Evolutionary conservation across 1,284 basidiomycete species (phyloP), one percentile per base, ranked within the genome.

Genomic region (Trichosporon coremiiforme): DNA sequence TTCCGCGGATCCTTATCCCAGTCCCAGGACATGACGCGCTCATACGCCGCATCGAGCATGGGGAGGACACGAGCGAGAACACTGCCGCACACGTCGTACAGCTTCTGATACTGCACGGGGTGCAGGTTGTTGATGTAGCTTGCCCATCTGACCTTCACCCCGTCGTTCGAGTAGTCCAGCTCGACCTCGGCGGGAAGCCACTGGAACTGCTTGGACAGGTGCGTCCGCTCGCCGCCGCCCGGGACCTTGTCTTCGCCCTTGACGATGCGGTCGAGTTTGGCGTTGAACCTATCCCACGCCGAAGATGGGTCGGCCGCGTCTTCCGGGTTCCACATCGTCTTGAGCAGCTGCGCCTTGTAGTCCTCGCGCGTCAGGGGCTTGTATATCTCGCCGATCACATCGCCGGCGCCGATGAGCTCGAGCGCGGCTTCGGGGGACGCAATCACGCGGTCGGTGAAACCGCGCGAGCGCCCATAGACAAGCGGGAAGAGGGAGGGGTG

Each of bases 71-170:
- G 29, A 2, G 29, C 20, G 10, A 55, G 47, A 9, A 66, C 29
- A 1, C 20, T 29, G 17, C 47, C 65, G 31, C 60, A 22, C 25
- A 25, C 41, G 8, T 12, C 20, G 66, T 67, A 67, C 45, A 68
- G 66, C 50, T 22, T 66, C 17, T 12, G 17, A 60, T 70, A 35
- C n/a, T 64, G 0, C 0, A 62, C 63, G 2, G 69, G 69, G 63
- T 70, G 69, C 31, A 65, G 38, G 55, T 70, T 70, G 63, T 70
- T 70, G 69, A 70, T 70, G 66, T 70, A 70, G 69, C 69, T 70
- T 20, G 50, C 17, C 13, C 55, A 33, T 8, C 8, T 20, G 2
- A 60, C 15, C 7, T 20, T 15, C 3, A 62, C 15, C 8, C 22
- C 15, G 25, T 3, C 57, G 35, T 36, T 50, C n/a, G 50, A 12